A percentile compares a stretch with the other conserved stretches of the same genome.
Evolutionary conservation across 345 rosid species (phyloP).

Genomic region (Citropsis articulata): DNA sequence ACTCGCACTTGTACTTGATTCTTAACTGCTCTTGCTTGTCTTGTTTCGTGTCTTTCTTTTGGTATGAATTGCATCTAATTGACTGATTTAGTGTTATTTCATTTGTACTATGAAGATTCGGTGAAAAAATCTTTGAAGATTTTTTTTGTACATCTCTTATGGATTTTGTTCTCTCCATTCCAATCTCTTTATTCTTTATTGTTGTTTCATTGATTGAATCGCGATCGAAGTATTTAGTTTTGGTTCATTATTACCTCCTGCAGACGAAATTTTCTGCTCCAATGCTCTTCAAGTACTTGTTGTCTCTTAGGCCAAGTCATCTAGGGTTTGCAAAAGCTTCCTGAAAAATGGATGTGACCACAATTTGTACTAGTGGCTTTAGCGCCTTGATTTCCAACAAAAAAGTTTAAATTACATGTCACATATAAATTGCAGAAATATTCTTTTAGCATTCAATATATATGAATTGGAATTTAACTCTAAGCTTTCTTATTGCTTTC

Average conservation of each 20-base stretch:
- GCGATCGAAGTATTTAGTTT: neutral
- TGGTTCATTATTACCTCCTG: neutral
- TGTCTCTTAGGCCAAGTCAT: neutral
- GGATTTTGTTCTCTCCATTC: neutral
- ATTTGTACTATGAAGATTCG: slow-evolving; percentile 18
- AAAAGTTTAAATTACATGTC: neutral
- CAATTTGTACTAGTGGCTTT: neutral
- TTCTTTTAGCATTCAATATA: too few species aligned
- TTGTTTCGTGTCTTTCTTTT: neutral
- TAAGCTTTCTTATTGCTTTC: neutral
- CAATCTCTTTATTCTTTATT: neutral
- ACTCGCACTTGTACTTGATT: neutral
- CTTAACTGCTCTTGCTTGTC: neutral
- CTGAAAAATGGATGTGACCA: slow-evolving; percentile 8
- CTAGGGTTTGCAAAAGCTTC: slow-evolving; percentile 15
- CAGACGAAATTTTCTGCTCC: neutral
- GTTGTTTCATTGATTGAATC: neutral
- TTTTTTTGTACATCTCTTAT: neutral
- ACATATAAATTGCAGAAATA: too few species aligned
- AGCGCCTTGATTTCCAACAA: neutral
- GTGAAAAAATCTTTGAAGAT: slow-evolving; percentile 6
- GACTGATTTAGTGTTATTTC: neutral
- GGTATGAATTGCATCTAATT: neutral
- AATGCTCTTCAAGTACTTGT: neutral
- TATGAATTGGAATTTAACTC: neutral